A percentile compares a stretch with the other conserved stretches of the same genome.
These are phyloP conservation scores for Trichopus zeylanicus DNA, from an alignment of 116 monocot species.

Conservation along the genomic window DNA sequence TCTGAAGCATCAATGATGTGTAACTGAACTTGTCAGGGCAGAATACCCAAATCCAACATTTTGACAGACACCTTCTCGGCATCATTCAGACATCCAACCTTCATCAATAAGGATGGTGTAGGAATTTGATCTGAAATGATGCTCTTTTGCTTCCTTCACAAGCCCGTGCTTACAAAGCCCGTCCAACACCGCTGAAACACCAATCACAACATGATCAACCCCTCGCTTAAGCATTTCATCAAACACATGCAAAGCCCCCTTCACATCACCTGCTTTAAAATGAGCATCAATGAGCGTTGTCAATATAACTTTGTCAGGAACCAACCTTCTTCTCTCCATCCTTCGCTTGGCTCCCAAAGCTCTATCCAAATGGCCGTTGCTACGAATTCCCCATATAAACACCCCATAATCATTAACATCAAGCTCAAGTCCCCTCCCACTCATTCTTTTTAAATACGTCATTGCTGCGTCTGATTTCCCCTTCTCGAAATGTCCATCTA, in stretches of 20 bases:
- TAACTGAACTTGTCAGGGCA: background rate
- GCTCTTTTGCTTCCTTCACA: background rate
- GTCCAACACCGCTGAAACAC: background rate
- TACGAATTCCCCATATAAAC: background rate
- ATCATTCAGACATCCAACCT: background rate
- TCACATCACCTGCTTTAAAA: background rate
- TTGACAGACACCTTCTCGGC: background rate
- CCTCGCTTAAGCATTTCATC: background rate
- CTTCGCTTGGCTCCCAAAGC: background rate
- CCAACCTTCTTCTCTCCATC: background rate
- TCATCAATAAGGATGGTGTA: background rate
- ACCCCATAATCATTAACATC: conserved; percentile 1
- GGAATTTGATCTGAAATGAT: background rate
- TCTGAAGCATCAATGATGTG: background rate
- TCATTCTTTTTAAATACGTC: background rate
- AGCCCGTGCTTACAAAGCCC: background rate
- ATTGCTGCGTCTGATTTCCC: background rate
- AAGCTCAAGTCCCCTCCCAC: background rate
- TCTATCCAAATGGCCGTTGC: conserved; percentile 1
- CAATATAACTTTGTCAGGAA: background rate
- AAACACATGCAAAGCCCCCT: background rate
- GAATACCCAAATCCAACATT: background rate
- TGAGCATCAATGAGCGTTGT: background rate
- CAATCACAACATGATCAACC: background rate
- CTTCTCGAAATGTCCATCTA: background rate